A percentile compares a stretch with the other conserved stretches of the same genome.
These are phyloP conservation scores for Aspergillus biplanus DNA, from an alignment of 495 filamentous ascomycete genomes.

Conservation along the genomic window DNA sequence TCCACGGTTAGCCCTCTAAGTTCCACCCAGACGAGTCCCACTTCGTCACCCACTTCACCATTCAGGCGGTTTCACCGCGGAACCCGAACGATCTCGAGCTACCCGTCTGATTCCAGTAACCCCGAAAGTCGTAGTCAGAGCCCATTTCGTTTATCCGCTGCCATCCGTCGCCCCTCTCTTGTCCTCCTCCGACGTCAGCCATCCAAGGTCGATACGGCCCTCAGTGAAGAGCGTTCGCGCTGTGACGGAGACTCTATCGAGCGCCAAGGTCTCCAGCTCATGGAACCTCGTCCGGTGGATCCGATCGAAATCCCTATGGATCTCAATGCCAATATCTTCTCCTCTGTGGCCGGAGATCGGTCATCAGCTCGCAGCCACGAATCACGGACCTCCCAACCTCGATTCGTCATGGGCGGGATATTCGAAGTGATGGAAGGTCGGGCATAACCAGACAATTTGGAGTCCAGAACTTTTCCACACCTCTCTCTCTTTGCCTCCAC, in stretches of 20 bases:
- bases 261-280: constrained; percentile 45
- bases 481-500: constrained; percentile 4
- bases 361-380: constrained; percentile 7
- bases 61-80: constrained; percentile 20
- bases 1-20: constrained; percentile 29
- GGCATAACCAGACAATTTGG: constrained; percentile 26
- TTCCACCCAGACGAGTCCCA: constrained; percentile 30
- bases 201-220: constrained; percentile 46
- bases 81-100: constrained; percentile 4
- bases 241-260: constrained; percentile 44
- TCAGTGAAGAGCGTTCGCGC: constrained; percentile 46
- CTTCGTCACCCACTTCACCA: constrained; percentile 35
- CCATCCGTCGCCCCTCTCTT: constrained; percentile 40
- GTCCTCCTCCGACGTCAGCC: constrained; percentile 45
- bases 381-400: constrained; percentile 28
- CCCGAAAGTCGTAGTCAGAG: constrained; percentile 27
- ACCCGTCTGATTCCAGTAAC: constrained; percentile 6
- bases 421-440: constrained; percentile 54
- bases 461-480: neutral
- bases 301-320: constrained; percentile 31
- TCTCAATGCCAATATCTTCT: constrained; percentile 22
- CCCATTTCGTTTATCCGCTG: constrained; percentile 34
- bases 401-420: constrained; percentile 52
- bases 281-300: constrained; percentile 51
- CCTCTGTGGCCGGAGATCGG: constrained; percentile 10